These are phyloP conservation scores for Isochrysis galbana DNA, from an alignment of 78 protist genomes.

Conservation along the genomic window DNA sequence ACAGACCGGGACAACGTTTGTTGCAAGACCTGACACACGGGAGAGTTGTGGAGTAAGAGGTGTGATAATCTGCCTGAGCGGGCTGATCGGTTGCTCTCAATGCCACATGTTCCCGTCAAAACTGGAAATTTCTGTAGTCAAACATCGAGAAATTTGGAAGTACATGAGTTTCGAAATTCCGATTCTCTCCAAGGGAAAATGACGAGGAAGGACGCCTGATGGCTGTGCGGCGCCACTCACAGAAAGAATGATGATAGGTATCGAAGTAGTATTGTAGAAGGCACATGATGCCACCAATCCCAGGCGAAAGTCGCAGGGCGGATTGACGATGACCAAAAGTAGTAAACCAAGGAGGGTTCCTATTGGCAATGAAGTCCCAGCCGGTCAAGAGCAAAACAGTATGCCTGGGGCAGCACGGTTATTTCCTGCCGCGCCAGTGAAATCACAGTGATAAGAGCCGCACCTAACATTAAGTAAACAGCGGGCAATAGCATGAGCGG, in stretches of 20 bases:
- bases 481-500: conserved; percentile 5
- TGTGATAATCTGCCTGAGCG: no score
- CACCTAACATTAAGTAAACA: neutral
- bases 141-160: no score
- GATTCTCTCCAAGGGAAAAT: no score
- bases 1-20: neutral
- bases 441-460: neutral
- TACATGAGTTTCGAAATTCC: no score
- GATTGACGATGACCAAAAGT: neutral
- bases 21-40: neutral
- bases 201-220: no score
- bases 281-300: neutral
- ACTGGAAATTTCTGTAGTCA: no score
- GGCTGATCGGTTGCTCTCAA: no score
- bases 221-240: neutral
- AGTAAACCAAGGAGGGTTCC: neutral
- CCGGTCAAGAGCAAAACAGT: no score
- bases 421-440: neutral
- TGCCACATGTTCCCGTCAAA: no score
- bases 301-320: neutral
- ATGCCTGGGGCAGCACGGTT: neutral
- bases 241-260: neutral
- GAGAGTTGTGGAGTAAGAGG: no score
- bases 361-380: no score
- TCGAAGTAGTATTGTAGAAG: neutral